Conservation (phyloP, 176 grass and related monocot species). For the Saccharum officinarum region DNA sequence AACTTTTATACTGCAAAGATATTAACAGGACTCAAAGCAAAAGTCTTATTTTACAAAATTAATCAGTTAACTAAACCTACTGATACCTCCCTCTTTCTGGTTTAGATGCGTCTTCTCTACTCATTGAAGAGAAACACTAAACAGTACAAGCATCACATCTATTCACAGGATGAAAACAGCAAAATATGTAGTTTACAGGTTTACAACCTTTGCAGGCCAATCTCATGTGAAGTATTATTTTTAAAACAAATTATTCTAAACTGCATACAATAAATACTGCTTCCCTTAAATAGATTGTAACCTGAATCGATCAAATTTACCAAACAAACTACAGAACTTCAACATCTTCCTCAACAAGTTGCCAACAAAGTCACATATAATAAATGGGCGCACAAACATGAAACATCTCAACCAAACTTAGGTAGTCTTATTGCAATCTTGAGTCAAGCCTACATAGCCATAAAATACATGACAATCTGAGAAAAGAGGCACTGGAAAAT, state of each 20-base stretch:
- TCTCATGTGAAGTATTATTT: neutral
- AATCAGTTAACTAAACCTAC: neutral
- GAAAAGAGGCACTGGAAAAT: neutral
- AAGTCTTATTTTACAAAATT: neutral
- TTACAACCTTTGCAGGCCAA: neutral
- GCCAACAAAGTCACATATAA: neutral
- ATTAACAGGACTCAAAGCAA: neutral
- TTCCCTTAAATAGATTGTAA: neutral
- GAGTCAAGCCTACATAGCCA: constrained; percentile 1
- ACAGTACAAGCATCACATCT: neutral
- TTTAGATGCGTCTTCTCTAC: neutral
- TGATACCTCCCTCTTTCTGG: neutral
- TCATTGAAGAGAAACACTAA: neutral
- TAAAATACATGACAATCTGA: constrained; percentile 19
- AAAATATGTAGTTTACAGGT: neutral
- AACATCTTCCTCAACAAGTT: neutral
- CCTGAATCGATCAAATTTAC: neutral
- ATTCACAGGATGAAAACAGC: neutral
- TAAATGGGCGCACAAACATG: neutral
- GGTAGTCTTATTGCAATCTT: constrained; percentile 14
- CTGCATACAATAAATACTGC: neutral
- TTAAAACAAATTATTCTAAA: neutral
- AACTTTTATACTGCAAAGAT: neutral
- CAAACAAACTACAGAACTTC: neutral
- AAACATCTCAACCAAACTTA: constrained; percentile 5